Conservation (phyloP, 495 filamentous ascomycete genomes). For the Aspergillus steynii region DNA sequence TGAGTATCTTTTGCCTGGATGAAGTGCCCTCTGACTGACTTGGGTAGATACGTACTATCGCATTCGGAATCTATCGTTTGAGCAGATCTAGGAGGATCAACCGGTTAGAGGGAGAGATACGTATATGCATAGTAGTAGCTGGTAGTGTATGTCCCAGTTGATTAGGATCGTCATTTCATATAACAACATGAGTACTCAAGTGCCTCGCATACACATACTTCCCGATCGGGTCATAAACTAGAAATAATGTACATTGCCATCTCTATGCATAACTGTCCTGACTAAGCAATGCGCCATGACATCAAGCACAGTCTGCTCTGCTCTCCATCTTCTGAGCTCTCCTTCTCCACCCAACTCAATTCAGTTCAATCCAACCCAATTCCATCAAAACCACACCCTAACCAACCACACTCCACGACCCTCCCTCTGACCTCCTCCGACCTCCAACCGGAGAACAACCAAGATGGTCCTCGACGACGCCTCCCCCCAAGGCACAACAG, state of each 20-base stretch:
- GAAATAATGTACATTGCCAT: background rate
- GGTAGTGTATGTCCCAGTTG: no score
- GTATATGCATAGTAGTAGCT: no score
- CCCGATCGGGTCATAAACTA: background rate
- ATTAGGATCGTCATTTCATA: background rate
- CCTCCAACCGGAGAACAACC: background rate
- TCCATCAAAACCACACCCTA: background rate
- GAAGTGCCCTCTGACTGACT: conserved; percentile 2
- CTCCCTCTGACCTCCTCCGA: no score
- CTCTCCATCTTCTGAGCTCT: background rate
- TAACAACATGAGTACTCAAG: background rate
- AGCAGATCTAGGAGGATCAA: conserved; percentile 12
- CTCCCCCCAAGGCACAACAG: background rate
- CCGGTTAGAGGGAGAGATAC: background rate
- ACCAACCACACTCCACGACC: background rate
- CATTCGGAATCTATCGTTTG: conserved; percentile 14
- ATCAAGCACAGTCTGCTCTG: background rate
- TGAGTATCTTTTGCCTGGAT: conserved; percentile 12
- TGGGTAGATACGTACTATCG: conserved; percentile 13
- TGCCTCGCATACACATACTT: background rate
- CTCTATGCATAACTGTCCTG: background rate
- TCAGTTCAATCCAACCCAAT: background rate
- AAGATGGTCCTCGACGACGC: conserved; percentile 26
- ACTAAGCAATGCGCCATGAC: conserved; percentile 1
- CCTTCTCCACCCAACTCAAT: background rate